phyloP scores from a whole-genome alignment of 2,329 filamentous ascomycete species.

The Didymella exigua region DNA sequence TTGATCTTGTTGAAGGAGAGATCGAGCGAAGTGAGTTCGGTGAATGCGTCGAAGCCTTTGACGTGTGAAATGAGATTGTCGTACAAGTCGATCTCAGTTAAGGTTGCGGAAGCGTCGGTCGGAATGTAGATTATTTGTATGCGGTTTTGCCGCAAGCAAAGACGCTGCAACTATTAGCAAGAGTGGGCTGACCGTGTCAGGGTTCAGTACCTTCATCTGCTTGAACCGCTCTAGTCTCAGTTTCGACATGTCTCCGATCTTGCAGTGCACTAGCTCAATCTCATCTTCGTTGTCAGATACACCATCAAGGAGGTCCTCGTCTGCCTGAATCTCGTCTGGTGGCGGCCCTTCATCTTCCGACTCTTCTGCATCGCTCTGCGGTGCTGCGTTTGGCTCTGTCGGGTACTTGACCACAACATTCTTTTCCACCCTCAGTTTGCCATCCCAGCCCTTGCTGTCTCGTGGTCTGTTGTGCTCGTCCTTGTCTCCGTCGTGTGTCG shows the following conservation, averaged over 20 bases:
- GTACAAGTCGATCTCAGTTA: constrained; percentile 91
- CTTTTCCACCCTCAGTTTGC: constrained; percentile 77
- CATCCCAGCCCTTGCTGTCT: constrained; percentile 73
- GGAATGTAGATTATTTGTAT: constrained; percentile 83
- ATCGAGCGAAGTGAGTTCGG: constrained; percentile 78
- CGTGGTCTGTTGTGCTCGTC: constrained; percentile 38
- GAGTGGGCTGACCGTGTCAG: neutral
- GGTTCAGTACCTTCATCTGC: constrained; percentile 62
- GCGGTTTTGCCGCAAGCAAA: constrained; percentile 92
- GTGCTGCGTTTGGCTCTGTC: constrained; percentile 63
- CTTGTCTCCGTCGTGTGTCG: constrained; percentile 25
- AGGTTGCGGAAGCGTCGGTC: constrained; percentile 64
- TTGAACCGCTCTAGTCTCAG: constrained; percentile 84
- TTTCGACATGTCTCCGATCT: constrained; percentile 76
- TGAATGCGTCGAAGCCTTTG: constrained; percentile 78
- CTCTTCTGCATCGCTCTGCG: constrained; percentile 80
- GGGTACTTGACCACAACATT: constrained; percentile 46
- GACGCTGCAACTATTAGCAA: constrained; percentile 53
- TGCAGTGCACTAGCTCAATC: constrained; percentile 88
- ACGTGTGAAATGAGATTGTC: constrained; percentile 93
- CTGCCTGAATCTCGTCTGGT: constrained; percentile 43
- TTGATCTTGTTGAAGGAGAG: constrained; percentile 99
- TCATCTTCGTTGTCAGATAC: constrained; percentile 60
- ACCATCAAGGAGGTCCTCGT: constrained; percentile 63
- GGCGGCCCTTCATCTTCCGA: constrained; percentile 66